Evolutionary conservation across 208 protist genomes (phyloP).

Genomic region (Leptomonas pyrrhocoris): DNA sequence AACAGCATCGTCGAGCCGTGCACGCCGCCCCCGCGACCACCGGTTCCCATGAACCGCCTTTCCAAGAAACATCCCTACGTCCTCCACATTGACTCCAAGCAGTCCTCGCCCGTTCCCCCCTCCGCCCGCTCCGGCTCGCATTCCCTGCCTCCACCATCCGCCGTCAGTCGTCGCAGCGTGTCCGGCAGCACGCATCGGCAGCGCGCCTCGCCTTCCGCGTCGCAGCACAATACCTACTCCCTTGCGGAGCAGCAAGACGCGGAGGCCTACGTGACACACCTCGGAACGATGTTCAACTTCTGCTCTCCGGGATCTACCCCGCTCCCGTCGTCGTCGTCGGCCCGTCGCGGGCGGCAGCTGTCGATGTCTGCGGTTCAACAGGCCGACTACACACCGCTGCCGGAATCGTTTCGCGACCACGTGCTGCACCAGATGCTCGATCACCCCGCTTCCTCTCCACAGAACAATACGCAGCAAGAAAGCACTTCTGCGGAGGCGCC

Average conservation of each 20-base stretch:
- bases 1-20: slow-evolving; percentile 15
- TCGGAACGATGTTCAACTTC: slow-evolving; percentile 43
- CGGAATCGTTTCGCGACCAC: neutral
- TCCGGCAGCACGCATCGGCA: slow-evolving; percentile 1
- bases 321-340: slow-evolving; percentile 16
- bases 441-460: neutral
- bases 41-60: neutral
- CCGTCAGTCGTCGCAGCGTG: neutral
- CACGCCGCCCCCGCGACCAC: slow-evolving; percentile 26
- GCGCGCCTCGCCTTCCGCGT: slow-evolving; percentile 15
- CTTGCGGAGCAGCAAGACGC: slow-evolving; percentile 24
- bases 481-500: neutral
- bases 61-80: neutral
- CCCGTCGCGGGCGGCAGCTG: neutral
- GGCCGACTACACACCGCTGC: neutral
- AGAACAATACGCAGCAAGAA: neutral
- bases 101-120: neutral
- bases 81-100: neutral
- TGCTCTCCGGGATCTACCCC: slow-evolving; percentile 44
- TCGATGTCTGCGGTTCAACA: neutral
- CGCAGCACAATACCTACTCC: slow-evolving; percentile 40
- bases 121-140: neutral
- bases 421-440: neutral
- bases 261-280: slow-evolving; percentile 39
- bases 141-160: no score